Evolutionary conservation across 768 basidiomycete species (phyloP).

Genomic region (Tricholoma saponaceum): DNA sequence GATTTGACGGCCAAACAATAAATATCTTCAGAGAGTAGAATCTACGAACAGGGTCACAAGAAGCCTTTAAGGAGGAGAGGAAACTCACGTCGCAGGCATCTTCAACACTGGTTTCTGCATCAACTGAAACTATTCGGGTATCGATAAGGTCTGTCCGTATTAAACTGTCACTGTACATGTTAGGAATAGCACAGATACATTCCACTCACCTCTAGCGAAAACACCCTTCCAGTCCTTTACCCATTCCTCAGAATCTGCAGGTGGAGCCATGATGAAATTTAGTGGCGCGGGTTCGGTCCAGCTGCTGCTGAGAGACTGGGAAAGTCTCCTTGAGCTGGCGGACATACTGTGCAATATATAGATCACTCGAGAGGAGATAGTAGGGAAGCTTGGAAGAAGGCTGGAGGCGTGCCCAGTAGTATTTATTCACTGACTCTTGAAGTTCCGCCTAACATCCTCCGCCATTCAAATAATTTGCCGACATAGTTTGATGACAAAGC

Average conservation of each 20-base stretch:
- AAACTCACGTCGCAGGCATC: constrained; percentile 72
- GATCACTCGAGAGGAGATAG: background rate
- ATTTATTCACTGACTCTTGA: background rate
- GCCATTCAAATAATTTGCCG: background rate
- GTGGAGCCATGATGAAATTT: constrained; percentile 19
- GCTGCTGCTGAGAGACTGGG: constrained; percentile 30
- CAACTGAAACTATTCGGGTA: constrained; percentile 58
- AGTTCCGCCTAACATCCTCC: too few relatives aligned
- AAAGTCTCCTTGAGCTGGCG: constrained; percentile 31
- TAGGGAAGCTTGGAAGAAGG: constrained; percentile 1
- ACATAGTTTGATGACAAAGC: too few relatives aligned
- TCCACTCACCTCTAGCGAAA: constrained; percentile 50
- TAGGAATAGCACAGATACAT: background rate
- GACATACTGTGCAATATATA: constrained; percentile 21
- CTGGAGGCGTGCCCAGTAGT: constrained; percentile 5
- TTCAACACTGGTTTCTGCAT: constrained; percentile 73
- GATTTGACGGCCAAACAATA: constrained; percentile 62
- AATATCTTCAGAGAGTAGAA: constrained; percentile 57
- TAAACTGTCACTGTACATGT: background rate
- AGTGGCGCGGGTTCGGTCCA: constrained; percentile 25
- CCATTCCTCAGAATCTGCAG: constrained; percentile 44
- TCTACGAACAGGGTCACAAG: constrained; percentile 29
- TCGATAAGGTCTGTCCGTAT: constrained; percentile 60
- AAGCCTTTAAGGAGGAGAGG: background rate
- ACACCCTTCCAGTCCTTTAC: constrained; percentile 52